Evolutionary conservation across 805 yeast species (phyloP), one percentile per base, ranked within the genome.

Genomic region (Candida insectorum): DNA sequence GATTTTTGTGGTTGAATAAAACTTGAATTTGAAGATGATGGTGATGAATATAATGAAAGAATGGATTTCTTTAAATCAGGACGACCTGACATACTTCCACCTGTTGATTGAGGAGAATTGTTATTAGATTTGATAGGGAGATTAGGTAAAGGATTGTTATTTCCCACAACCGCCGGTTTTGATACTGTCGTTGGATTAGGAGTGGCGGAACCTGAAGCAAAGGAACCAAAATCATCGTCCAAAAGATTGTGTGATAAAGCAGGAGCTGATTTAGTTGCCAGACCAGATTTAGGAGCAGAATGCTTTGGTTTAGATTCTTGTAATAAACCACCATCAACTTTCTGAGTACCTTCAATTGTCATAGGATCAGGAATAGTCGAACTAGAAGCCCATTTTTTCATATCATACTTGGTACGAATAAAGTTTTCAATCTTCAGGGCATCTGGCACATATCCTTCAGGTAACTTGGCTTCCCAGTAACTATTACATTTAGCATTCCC

Each of bases 51-150:
- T 33, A 93, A 70, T 16, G 97, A 87, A 39, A 93, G 62, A 39
- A 93, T 93, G 1, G 96, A 86, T 61, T 86, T 86, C 54, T 93
- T 93, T 57, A 93, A 71, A 51, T 91, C 97, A 3, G 93, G 91
- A 51, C 96, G 73, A 21, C 56, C 55, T n/a, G 20, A 11, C 31
- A 52, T 40, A 32, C 62, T 56, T 12, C 63, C 62, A 16, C 66
- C 64, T 4, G 65, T 56, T n/a, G 58, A 48, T 34, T 58, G 64
- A 3, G 65, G 58, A 4, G 63, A 37, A 13, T 23, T 26, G 4
- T 32, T 29, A 14, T 24, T 20, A 12, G 35, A 8, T 12, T 38
- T 35, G 24, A 16, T 29, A 15, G 40, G 44, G 4, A 36, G 13
- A 16, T 54, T 48, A 41, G 43, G 43, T 16, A 33, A 30, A 9